Base-by-base conservation (phyloP, 2,329 filamentous ascomycete species). In the Pezicula carpinea region DNA sequence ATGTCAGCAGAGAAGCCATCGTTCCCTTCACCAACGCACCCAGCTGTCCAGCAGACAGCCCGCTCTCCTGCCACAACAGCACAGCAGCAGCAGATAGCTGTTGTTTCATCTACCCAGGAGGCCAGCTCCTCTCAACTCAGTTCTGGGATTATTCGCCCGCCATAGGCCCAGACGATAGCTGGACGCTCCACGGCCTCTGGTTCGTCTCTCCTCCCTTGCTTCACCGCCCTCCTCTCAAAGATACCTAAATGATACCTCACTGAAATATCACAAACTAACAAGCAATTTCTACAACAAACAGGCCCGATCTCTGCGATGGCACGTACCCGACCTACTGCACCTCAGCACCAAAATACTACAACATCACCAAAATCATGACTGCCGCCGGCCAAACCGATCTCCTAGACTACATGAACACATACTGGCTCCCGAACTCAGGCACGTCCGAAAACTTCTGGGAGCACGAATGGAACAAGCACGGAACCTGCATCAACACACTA, bases 401-500 rank as follows among this genome's bases (percentile, higher is more conserved):
- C 1, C 69, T 89, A 1, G 66, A 68, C 3, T 85, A 81, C 62
- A 89, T 89, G 85, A 65, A 75, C 45, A 76, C 68, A 3, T 86
- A 82, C 67, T 88, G 84, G 85, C 83, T 85, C 64, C 79, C 83
- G 60, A 77, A 82, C 66, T 62, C 76, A 42, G 82, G 82, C 47
- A 67, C 80, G 40, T 80, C 83, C 56, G 75, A 81, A 54, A 68
- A 67, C 6, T 80, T 89, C 57, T 89, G 85, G 85, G 70, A 84
- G 61, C 84, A 89, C 62, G 85, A 89, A 64, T 89, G 82, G 80
- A 72, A 74, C 56, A 90, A 89, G 64, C 86, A 90, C 61, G 87
- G 86, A 44, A 77, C 74, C 15, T 89, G 85, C 66, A 79, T 89
- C 54, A 81, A 74, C 55, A 89, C 86, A 0, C 72, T 89, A 10